These are phyloP conservation scores for Paramyrothecium roridum DNA, from an alignment of 2,329 filamentous ascomycete species.

Conservation along the genomic window DNA sequence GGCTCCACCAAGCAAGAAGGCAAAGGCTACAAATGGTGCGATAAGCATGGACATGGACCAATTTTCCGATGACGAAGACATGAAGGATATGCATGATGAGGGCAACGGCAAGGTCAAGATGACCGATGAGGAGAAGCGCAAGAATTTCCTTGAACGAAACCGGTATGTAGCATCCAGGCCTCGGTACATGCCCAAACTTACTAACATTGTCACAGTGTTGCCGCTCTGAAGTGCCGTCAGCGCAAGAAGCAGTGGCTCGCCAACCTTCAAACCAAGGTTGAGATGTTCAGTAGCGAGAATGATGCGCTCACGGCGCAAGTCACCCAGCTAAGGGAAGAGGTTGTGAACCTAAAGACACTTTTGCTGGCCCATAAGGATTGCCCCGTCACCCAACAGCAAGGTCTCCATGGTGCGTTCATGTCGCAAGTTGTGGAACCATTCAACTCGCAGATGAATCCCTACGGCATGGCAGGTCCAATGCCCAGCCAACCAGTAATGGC, in stretches of 20 bases:
- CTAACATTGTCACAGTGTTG: slow-evolving; percentile 62
- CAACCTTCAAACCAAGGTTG: slow-evolving; percentile 91
- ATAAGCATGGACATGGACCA: slow-evolving; percentile 18
- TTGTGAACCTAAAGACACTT: slow-evolving; percentile 90
- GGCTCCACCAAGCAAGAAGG: slow-evolving; percentile 65
- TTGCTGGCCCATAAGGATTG: slow-evolving; percentile 95
- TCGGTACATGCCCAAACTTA: background rate
- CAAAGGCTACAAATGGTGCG: slow-evolving; percentile 43
- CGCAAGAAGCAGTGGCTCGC: slow-evolving; percentile 98
- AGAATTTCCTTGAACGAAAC: slow-evolving; percentile 96
- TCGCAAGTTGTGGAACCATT: slow-evolving; percentile 53
- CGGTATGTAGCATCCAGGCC: slow-evolving; percentile 57
- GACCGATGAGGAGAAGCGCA: slow-evolving; percentile 97
- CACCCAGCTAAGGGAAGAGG: slow-evolving; percentile 81
- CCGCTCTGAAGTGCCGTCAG: slow-evolving; percentile 93
- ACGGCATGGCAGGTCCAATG: slow-evolving; percentile 53
- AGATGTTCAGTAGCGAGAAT: slow-evolving; percentile 88
- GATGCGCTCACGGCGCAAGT: slow-evolving; percentile 83
- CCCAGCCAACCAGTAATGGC: slow-evolving; percentile 52
- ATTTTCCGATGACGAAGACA: slow-evolving; percentile 52
- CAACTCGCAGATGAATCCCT: slow-evolving; percentile 56
- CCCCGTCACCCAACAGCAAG: slow-evolving; percentile 82
- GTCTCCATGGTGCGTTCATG: slow-evolving; percentile 55
- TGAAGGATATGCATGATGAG: slow-evolving; percentile 48
- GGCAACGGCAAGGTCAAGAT: slow-evolving; percentile 71